These are phyloP conservation scores for Acanthamoeba castellanii DNA, from an alignment of 208 protist species.

Conservation along the genomic window DNA sequence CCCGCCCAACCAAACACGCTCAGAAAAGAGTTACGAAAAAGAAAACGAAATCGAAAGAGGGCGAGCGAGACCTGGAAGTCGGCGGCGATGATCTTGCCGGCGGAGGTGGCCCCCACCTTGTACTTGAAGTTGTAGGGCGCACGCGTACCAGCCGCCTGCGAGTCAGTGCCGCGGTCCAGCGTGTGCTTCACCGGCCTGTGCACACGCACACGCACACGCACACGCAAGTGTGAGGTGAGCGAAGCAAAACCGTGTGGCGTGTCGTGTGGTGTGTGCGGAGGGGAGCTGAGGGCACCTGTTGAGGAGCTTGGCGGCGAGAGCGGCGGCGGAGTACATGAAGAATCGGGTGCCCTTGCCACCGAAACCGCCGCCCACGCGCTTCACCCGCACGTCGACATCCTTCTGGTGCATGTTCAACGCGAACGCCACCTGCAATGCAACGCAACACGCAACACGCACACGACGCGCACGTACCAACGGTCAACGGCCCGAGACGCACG, in stretches of 20 bases:
- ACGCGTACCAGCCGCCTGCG: background rate
- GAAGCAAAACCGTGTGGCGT: too few relatives aligned
- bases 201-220: too few relatives aligned
- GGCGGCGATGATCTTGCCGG: conserved; percentile 7
- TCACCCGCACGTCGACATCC: conserved; percentile 69
- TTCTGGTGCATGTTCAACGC: conserved; percentile 69
- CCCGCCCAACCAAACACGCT: too few relatives aligned
- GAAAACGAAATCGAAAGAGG: background rate
- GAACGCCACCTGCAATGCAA: background rate
- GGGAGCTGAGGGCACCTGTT: background rate
- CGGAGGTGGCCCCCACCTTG: background rate
- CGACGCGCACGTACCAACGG: too few relatives aligned
- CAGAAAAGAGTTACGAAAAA: too few relatives aligned
- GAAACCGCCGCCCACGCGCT: conserved; percentile 94
- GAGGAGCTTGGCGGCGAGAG: conserved; percentile 86
- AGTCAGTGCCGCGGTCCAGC: background rate
- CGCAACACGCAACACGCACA: background rate
- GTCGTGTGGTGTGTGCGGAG: too few relatives aligned
- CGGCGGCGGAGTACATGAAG: conserved; percentile 79
- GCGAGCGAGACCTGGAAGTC: background rate
- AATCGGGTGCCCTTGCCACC: conserved; percentile 93
- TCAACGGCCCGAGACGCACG: too few relatives aligned
- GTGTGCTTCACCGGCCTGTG: background rate
- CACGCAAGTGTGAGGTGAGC: too few relatives aligned
- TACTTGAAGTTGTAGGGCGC: conserved; percentile 39